Conservation (phyloP, 371 early-diverging fungal genomes). For the Haplosporangium sp. region DNA sequence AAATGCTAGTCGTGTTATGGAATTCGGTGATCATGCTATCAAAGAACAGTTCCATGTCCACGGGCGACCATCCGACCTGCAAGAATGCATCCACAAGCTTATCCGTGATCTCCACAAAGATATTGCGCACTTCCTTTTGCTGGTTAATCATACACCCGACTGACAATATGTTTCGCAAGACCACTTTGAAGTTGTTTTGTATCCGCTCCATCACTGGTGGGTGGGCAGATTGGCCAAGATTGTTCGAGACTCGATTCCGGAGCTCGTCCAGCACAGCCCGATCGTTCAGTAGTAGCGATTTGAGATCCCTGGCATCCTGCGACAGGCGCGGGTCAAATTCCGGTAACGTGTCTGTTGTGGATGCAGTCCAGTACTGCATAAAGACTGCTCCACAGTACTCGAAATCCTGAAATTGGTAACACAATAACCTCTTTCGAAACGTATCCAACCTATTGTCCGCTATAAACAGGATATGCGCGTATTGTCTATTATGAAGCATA, state of each 20-base stretch:
- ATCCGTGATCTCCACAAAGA: slow-evolving; percentile 63
- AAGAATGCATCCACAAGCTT: slow-evolving; percentile 63
- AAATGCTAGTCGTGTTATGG: slow-evolving; percentile 25
- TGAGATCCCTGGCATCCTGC: slow-evolving; percentile 48
- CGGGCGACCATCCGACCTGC: slow-evolving; percentile 47
- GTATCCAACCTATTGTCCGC: slow-evolving; percentile 70
- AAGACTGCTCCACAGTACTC: slow-evolving; percentile 60
- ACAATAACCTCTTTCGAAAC: slow-evolving; percentile 64
- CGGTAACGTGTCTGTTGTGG: slow-evolving; percentile 44
- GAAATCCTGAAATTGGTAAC: slow-evolving; percentile 63
- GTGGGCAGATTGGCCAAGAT: slow-evolving; percentile 34
- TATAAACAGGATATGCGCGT: slow-evolving; percentile 70
- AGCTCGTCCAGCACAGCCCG: slow-evolving; percentile 46
- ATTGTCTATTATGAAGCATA: slow-evolving; percentile 35
- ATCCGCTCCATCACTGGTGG: slow-evolving; percentile 53
- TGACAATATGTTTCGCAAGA: slow-evolving; percentile 59
- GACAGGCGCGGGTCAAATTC: slow-evolving; percentile 58
- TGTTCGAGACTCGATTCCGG: slow-evolving; percentile 46
- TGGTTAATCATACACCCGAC: slow-evolving; percentile 62
- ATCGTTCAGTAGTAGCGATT: slow-evolving; percentile 42
- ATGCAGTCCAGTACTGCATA: slow-evolving; percentile 53
- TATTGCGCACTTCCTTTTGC: slow-evolving; percentile 64
- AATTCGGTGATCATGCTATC: slow-evolving; percentile 31
- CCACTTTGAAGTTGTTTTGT: slow-evolving; percentile 52
- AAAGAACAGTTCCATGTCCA: slow-evolving; percentile 40